Conservation (phyloP, 2,329 filamentous ascomycete species). For the Cladorrhinum sp. region DNA sequence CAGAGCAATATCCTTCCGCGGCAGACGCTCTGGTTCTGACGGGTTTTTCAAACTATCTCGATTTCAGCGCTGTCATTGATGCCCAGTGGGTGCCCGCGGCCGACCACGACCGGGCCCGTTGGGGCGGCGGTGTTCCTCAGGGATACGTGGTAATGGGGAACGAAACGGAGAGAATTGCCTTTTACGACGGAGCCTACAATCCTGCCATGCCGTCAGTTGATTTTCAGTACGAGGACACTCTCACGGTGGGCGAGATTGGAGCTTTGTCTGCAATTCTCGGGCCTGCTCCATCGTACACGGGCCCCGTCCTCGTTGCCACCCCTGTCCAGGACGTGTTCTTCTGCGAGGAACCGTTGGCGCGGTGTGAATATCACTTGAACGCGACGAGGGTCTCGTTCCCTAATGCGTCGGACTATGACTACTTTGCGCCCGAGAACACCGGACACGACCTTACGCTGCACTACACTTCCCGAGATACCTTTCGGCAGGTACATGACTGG, state of each 20-base stretch:
- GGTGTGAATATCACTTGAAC: slow-evolving; percentile 12
- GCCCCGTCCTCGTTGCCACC: slow-evolving; percentile 15
- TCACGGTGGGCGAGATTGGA: slow-evolving; percentile 16
- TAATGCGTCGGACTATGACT: slow-evolving; percentile 1
- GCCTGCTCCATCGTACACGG: slow-evolving; percentile 5
- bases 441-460: slow-evolving; percentile 22
- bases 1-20: slow-evolving; percentile 6
- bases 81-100: slow-evolving; percentile 4
- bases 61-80: slow-evolving; percentile 10
- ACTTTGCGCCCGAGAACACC: slow-evolving; percentile 8
- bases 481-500: slow-evolving; percentile 14
- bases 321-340: slow-evolving; percentile 15
- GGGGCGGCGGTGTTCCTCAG: not conserved
- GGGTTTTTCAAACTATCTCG: slow-evolving; percentile 14
- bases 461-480: slow-evolving; percentile 23
- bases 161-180: not conserved
- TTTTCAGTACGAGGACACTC: slow-evolving; percentile 15
- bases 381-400: slow-evolving; percentile 11
- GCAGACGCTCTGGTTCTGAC: slow-evolving; percentile 17
- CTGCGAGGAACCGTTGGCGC: slow-evolving; percentile 6
- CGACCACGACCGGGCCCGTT: not conserved
- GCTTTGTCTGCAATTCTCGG: slow-evolving; percentile 2
- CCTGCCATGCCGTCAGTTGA: slow-evolving; percentile 10
- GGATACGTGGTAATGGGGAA: slow-evolving; percentile 16
- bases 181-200: slow-evolving; percentile 10